Base-by-base conservation (phyloP, 495 filamentous ascomycete species). In the Penicillium diatomitis region DNA sequence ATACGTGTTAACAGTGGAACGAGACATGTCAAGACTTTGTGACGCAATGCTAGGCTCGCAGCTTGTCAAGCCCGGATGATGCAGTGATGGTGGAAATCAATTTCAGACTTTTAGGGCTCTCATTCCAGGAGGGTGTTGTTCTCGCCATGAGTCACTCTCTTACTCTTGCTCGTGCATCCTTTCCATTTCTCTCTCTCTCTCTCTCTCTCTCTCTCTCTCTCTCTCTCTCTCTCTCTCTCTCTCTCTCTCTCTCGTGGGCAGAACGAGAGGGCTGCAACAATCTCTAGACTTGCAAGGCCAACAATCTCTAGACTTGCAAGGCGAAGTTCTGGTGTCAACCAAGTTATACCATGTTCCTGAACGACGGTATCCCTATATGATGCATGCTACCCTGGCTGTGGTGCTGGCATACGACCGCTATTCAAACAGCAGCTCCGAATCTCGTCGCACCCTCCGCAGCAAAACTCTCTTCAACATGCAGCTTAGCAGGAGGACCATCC, bases 331-430 rank as follows among this genome's bases (percentile, higher is more conserved):
- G 20, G 20, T 20, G 20, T 20, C 20, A 20, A 20, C 20, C 20
- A 20, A 20, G 20, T 20, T 20, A 20, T 20, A 20, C 20, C 20
- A 20, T 20, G 20, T 20, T 20, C 20, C 20, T 49, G 7, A 2
- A 33, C 48, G 47, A 46, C 35, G 75, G 71, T 51, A 73, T 49
- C 72, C 73, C 9, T 70, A 54, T 43, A 50, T 76, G 47, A 75
- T 76, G 72, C 73, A 76, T 49, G 67, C 67, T 41, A 64, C 66
- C 46, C 58, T 75, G 40, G 67, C 67, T 1, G 60, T 74, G 47
- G 63, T 71, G 31, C 46, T 67, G 36, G 57, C 66, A 35, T 69
- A 76, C 49, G 71, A 76, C 55, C 69, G 70, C 48, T 52, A 72
- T 55, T 57, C 69, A 7, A 71, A 64, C 52, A 32, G 37, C 32